phyloP scores from a whole-genome alignment of 352 stramenopile species.

The Blastocystis sp. region DNA sequence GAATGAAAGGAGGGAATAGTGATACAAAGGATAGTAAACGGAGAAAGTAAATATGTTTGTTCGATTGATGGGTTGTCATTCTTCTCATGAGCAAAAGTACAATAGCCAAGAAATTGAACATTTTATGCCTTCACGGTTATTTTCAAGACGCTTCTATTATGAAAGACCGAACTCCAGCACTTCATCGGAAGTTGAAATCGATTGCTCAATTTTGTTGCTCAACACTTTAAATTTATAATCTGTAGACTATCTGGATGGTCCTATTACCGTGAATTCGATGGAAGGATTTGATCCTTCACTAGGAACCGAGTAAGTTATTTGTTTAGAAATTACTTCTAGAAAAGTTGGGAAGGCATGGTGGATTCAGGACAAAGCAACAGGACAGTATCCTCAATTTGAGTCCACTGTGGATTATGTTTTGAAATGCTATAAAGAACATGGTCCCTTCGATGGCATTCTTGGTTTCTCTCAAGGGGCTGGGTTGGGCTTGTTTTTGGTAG shows the following conservation, averaged over 20 bases:
- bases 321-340: background rate
- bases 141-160: conserved; percentile 24
- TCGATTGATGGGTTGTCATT: background rate
- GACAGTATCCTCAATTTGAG: conserved; percentile 37
- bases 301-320: background rate
- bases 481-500: conserved; percentile 10
- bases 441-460: conserved; percentile 43
- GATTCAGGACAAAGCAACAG: background rate
- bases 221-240: background rate
- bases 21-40: background rate
- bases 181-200: conserved; percentile 27
- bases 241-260: conserved; percentile 57
- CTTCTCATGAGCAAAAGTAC: background rate
- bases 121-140: conserved; percentile 39
- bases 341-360: conserved; percentile 52
- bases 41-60: background rate
- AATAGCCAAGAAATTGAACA: conserved; percentile 26
- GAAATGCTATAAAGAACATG: conserved; percentile 25
- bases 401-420: conserved; percentile 31
- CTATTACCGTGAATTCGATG: conserved; percentile 31
- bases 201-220: conserved; percentile 29
- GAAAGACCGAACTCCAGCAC: conserved; percentile 8
- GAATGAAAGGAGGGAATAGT: background rate
- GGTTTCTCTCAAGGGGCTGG: conserved; percentile 38
- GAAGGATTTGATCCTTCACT: conserved; percentile 7